Evolutionary conservation across 2,329 filamentous ascomycete genomes (phyloP), one percentile per base, ranked within the genome.

Genomic region (Mollisia scopiformis): DNA sequence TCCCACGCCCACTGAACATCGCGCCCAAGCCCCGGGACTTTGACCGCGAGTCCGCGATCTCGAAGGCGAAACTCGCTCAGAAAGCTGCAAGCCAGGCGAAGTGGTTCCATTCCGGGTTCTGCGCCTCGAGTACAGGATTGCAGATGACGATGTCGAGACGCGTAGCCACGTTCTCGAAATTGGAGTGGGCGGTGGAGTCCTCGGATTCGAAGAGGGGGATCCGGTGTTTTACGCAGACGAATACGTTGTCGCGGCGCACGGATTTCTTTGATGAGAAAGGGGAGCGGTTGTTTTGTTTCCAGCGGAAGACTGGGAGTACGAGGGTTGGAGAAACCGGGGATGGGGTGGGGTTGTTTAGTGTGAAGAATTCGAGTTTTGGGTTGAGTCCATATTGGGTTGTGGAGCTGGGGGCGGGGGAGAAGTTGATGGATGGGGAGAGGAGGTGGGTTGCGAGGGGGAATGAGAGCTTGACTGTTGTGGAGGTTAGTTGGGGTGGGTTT

Each of bases 391-490:
- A 61, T 28, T 66, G 64, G 64, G 47, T 52, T 14, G 50, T 66
- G 13, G 47, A 52, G 27, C 19, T 62, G 14, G 37, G 51, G 16
- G 53, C 27, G 11, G 46, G 19, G 10, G 25, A 21, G 13, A n/a
- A 55, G n/a, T n/a, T n/a, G n/a, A n/a, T n/a, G 7, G 31, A 28
- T 11, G 23, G 16, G 13, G 10, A 21, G 31, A 47, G 49, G 1
- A 43, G 59, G 37, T 66, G 64, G 64, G 30, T 58, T n/a, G 61
- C 62, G 1, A 61, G 21, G 21, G 64, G 64, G 6, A 55, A 64
- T 35, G 41, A 62, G 2, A 23, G 37, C 7, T 27, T 64, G 35
- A 25, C 55, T 16, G 58, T 35, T 43, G 51, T 66, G 8, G 21
- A 41, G 30, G 64, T 66, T 6, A 59, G 33, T 25, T 62, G 62